phyloP scores from a whole-genome alignment of 768 basidiomycete species.

The Tulasnella sp. region DNA sequence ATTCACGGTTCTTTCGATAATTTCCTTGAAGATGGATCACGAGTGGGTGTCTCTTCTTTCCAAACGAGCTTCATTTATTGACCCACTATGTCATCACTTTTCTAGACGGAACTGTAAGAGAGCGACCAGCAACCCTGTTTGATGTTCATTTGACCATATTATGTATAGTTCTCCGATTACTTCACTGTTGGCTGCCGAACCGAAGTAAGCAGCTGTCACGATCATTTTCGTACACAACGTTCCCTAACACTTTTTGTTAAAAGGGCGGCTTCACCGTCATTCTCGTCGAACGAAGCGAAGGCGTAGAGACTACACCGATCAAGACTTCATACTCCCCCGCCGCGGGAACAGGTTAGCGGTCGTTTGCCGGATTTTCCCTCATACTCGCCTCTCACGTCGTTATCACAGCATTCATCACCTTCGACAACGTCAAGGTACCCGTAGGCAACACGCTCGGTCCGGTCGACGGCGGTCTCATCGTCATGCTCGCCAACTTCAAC shows the following conservation, averaged over 20 bases:
- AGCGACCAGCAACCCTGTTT: too few relatives aligned
- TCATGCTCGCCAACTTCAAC: conserved; percentile 75
- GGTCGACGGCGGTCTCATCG: conserved; percentile 61
- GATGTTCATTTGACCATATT: background rate
- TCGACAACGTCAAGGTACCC: conserved; percentile 77
- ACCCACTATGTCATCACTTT: background rate
- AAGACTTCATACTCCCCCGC: conserved; percentile 83
- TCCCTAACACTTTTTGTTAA: conserved; percentile 23
- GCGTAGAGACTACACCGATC: conserved; percentile 74
- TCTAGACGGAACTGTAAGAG: conserved; percentile 6
- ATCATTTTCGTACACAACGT: background rate
- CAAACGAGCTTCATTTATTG: background rate
- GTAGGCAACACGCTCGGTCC: conserved; percentile 77
- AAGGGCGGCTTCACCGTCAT: conserved; percentile 71
- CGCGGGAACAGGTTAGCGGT: conserved; percentile 52
- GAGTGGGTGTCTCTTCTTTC: conserved; percentile 31
- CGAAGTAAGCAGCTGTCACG: conserved; percentile 25
- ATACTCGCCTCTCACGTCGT: conserved; percentile 16
- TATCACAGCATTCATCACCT: conserved; percentile 50
- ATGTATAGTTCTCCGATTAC: conserved; percentile 28
- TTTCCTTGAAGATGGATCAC: conserved; percentile 41
- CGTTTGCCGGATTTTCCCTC: conserved; percentile 10
- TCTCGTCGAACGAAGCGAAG: conserved; percentile 69
- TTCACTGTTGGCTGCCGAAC: conserved; percentile 69
- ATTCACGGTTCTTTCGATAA: background rate